Evolutionary conservation across 2,329 filamentous ascomycete genomes (phyloP).

Genomic region (Mollisia scopiformis): DNA sequence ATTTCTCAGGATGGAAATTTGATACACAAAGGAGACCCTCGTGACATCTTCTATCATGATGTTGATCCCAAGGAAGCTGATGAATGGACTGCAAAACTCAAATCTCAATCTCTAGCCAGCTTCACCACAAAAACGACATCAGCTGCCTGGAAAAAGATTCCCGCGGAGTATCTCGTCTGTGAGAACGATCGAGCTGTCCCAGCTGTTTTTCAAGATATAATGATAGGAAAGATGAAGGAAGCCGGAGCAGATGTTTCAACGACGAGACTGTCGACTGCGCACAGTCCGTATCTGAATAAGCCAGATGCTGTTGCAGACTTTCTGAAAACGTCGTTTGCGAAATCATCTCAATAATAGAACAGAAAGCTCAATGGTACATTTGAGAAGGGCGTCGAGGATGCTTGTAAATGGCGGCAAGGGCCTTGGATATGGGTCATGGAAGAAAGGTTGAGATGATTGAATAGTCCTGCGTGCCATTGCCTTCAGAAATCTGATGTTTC

Average conservation of each 20-base stretch:
- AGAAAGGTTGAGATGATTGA: too few relatives aligned
- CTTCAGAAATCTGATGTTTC: too few relatives aligned
- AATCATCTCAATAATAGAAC: not conserved
- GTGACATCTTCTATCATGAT: slow-evolving; percentile 18
- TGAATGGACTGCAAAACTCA: slow-evolving; percentile 14
- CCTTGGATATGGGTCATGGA: too few relatives aligned
- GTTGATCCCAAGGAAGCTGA: slow-evolving; percentile 15
- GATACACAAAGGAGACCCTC: not conserved
- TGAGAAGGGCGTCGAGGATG: not conserved
- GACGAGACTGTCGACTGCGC: slow-evolving; percentile 15
- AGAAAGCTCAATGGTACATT: not conserved
- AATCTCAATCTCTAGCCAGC: slow-evolving; percentile 18
- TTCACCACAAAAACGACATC: slow-evolving; percentile 8
- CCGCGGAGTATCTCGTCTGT: slow-evolving; percentile 22
- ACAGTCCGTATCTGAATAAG: slow-evolving; percentile 20
- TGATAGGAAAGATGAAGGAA: slow-evolving; percentile 14
- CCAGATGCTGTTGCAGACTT: slow-evolving; percentile 14
- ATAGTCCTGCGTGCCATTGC: too few relatives aligned
- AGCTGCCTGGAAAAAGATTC: slow-evolving; percentile 22
- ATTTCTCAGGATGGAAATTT: slow-evolving; percentile 7
- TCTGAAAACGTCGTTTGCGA: slow-evolving; percentile 14
- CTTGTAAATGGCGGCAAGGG: too few relatives aligned
- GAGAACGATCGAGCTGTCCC: slow-evolving; percentile 23
- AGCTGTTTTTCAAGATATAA: slow-evolving; percentile 15
- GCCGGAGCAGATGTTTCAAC: slow-evolving; percentile 14